Evolutionary conservation across 2,329 filamentous ascomycete genomes (phyloP).

Genomic region (Cercospora sp.): DNA sequence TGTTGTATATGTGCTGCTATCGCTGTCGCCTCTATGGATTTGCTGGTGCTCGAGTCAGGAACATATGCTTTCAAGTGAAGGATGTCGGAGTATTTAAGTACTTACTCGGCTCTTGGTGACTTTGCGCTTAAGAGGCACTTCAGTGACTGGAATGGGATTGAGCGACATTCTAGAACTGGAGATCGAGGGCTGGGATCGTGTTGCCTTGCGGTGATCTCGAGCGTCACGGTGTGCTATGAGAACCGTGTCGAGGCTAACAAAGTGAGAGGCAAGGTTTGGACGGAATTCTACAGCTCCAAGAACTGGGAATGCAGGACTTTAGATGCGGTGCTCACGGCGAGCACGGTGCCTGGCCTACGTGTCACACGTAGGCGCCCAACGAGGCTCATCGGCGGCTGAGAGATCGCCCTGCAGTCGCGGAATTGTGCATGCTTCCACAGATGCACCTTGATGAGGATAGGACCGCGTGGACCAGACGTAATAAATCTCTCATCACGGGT

Average conservation of each 20-base stretch:
- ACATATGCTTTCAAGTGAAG: not conserved
- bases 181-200: not conserved
- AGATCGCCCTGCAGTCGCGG: not conserved
- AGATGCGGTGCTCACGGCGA: not conserved
- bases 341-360: constrained; percentile 8
- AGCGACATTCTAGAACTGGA: constrained; percentile 10
- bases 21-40: constrained; percentile 11
- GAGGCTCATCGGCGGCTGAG: constrained; percentile 10
- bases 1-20: constrained; percentile 12
- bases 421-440: not conserved
- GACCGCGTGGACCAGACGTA: not conserved
- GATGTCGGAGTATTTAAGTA: not conserved
- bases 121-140: constrained; percentile 6
- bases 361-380: not conserved
- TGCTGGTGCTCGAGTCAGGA: constrained; percentile 30
- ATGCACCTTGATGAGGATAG: not conserved
- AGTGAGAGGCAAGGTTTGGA: not conserved
- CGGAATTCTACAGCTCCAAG: not conserved
- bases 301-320: constrained; percentile 3
- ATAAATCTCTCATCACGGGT: not conserved
- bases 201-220: constrained; percentile 1
- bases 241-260: not conserved
- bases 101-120: not conserved
- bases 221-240: not conserved
- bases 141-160: constrained; percentile 9